Conservation (phyloP, 2,329 filamentous ascomycete species). For the Calcarisporium arbuscula region DNA sequence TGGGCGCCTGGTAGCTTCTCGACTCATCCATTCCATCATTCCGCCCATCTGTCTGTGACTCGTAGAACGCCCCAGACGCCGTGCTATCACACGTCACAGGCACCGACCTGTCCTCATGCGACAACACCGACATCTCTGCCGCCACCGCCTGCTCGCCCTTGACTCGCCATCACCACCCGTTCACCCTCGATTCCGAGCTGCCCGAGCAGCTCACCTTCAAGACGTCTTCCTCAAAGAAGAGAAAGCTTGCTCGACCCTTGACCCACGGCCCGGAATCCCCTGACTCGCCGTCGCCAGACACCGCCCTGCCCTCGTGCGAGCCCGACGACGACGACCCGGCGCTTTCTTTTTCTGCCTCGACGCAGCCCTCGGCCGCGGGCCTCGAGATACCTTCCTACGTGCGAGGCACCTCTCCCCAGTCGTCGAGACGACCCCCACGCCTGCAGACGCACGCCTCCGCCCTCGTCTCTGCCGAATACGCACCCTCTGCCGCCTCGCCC, state of each 20-base stretch:
- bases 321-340: slow-evolving; percentile 41
- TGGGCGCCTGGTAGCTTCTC: no score
- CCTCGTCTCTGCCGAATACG: slow-evolving; percentile 41
- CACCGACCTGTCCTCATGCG: no score
- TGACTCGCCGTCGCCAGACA: slow-evolving; percentile 35
- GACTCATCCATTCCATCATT: no score
- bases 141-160: no score
- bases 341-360: slow-evolving; percentile 44
- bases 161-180: slow-evolving; percentile 4
- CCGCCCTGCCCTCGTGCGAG: slow-evolving; percentile 47
- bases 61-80: no score
- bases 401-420: slow-evolving; percentile 36
- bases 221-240: slow-evolving; percentile 70
- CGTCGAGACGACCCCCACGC: slow-evolving; percentile 45
- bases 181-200: slow-evolving; percentile 40
- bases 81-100: no score
- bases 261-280: slow-evolving; percentile 34
- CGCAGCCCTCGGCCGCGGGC: slow-evolving; percentile 31
- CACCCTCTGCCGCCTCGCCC: slow-evolving; percentile 51
- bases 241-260: slow-evolving; percentile 53
- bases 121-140: no score
- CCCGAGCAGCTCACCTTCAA: slow-evolving; percentile 61
- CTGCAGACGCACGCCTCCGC: slow-evolving; percentile 40
- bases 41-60: no score
- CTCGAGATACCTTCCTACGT: slow-evolving; percentile 34